phyloP scores from a whole-genome alignment of 192 early-diverging fungal genomes.

The Spizellomyces punctatus region DNA sequence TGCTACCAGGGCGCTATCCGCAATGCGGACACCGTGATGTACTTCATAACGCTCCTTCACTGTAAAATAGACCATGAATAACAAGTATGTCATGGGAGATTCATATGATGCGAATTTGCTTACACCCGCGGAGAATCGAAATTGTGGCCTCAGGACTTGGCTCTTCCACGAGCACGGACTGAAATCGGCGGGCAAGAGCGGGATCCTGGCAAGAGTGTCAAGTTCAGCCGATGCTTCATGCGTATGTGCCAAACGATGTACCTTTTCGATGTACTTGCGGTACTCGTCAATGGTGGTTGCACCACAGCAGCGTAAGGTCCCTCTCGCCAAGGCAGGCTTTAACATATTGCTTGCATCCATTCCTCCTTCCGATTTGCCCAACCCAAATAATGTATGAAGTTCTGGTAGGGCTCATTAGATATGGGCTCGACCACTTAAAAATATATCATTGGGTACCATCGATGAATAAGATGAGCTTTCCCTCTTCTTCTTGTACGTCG shows the following conservation, averaged over 20 bases:
- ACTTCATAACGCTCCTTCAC: constrained; percentile 68
- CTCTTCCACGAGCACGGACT: constrained; percentile 61
- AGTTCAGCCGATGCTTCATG: background rate
- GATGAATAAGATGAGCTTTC: constrained; percentile 86
- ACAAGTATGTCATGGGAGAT: background rate
- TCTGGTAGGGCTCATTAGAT: constrained; percentile 46
- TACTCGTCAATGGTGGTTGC: constrained; percentile 91
- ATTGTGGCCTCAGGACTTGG: constrained; percentile 65
- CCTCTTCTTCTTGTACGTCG: constrained; percentile 81
- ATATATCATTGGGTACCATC: constrained; percentile 46
- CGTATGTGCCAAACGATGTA: too few relatives aligned
- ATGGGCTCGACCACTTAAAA: background rate
- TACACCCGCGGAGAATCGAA: constrained; percentile 62
- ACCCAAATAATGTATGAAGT: constrained; percentile 87
- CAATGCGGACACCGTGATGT: constrained; percentile 66
- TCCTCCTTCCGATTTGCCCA: constrained; percentile 76
- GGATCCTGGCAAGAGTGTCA: constrained; percentile 39
- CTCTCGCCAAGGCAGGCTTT: constrained; percentile 89
- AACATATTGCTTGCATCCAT: constrained; percentile 93
- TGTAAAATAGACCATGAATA: background rate
- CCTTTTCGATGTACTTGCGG: constrained; percentile 76
- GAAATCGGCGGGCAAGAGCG: constrained; percentile 68
- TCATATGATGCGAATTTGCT: background rate
- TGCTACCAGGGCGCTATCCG: constrained; percentile 61
- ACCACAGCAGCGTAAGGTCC: constrained; percentile 84